Base-by-base conservation (phyloP, 495 filamentous ascomycete species). In the Collariella sp. region DNA sequence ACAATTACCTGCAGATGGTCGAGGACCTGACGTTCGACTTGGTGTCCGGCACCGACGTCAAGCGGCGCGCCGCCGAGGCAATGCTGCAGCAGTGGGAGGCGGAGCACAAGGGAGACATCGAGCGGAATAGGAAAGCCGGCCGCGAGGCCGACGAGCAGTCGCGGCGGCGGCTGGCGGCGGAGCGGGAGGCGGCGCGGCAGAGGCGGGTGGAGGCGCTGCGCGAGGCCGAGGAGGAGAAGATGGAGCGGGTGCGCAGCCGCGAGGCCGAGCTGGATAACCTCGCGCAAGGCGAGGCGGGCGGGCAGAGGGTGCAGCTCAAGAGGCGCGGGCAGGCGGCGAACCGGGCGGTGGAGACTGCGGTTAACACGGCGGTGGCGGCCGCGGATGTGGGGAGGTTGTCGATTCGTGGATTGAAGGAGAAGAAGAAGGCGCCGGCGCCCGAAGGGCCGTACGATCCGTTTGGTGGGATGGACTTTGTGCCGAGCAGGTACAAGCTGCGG, bases 1-100 rank as follows among this genome's bases (percentile, higher is more conserved):
- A 97, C 71, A 83, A 97, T 68, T 96, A 97, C 72, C 82, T 97
- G 24, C 89, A 97, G 69, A 83, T 87, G 59, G 87, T 96, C 24
- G 93, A 99, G 73, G 81, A 86, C 56, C 79, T 94, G 46, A 90
- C 89, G 18, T 90, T 90, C 68, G 91, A 94, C 61, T 78, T 99
- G 2, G 84, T 96, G 11, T 74, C 79, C 43, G 82, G 86, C 16
- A 80, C 74, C 46, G 85, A 89, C 33, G 76, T 86, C 0, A 77
- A 77, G 6, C 82, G 82, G 48, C 82, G 36, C 13, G 55, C 64
- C 19, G 77, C 90, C 0, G 86, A 95, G 72, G 68, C 75, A 39
- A 78, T 80, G 50, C 77, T 97, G 33, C 67, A 77, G 42, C 72
- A 70, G 47, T 95, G 82, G 57, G 75, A 83, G 44, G 81, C 81